Conservation (phyloP, 2,329 filamentous ascomycete species). For the Colletotrichum endophyticum region DNA sequence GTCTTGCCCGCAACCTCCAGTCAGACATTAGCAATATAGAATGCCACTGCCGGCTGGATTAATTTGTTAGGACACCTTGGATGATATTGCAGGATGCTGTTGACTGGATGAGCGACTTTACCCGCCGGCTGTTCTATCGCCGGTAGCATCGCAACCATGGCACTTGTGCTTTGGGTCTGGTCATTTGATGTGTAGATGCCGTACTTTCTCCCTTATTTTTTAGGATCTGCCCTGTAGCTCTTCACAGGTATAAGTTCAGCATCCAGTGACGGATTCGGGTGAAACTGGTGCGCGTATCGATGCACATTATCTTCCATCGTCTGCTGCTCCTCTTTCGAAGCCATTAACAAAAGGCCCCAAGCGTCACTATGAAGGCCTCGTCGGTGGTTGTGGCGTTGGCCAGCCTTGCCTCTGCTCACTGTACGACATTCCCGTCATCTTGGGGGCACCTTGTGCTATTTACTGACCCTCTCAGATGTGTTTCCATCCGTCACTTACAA, state of each 20-base stretch:
- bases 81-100: background rate
- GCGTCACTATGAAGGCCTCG: constrained; percentile 21
- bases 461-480: constrained; percentile 34
- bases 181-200: background rate
- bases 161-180: background rate
- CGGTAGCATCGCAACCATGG: constrained; percentile 17
- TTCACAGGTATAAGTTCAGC: background rate
- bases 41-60: background rate
- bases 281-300: background rate
- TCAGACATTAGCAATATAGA: background rate
- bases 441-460: background rate
- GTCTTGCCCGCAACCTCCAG: background rate
- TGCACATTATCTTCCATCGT: background rate
- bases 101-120: constrained; percentile 4
- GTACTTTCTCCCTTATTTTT: background rate
- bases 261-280: background rate
- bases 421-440: constrained; percentile 28
- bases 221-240: background rate
- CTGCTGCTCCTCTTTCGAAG: background rate
- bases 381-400: constrained; percentile 26
- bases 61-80: background rate
- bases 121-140: constrained; percentile 18
- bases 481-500: constrained; percentile 43
- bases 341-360: background rate
- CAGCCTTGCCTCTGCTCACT: constrained; percentile 39